phyloP scores from a whole-genome alignment of 164 flowering plant species.

The Tetracentron sinense region DNA sequence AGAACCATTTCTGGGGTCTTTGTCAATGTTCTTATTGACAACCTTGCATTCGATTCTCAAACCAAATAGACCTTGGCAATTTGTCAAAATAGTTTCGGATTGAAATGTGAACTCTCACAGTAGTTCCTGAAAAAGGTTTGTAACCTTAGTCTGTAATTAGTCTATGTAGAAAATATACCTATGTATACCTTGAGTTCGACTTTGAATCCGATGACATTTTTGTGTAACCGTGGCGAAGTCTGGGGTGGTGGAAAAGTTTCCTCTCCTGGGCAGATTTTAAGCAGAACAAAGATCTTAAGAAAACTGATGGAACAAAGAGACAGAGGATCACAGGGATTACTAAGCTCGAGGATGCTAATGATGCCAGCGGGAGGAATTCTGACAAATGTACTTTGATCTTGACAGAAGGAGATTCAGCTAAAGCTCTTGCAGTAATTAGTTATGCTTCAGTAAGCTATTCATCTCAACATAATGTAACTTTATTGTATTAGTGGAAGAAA shows the following conservation, averaged over 20 bases:
- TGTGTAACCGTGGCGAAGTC: slow-evolving; percentile 59
- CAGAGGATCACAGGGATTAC: slow-evolving; percentile 46
- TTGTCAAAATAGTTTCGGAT: slow-evolving; percentile 83
- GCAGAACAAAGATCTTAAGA: slow-evolving; percentile 76
- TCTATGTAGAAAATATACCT: too few species aligned
- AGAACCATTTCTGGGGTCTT: slow-evolving; percentile 93
- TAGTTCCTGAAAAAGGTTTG: slow-evolving; percentile 70
- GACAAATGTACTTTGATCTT: slow-evolving; percentile 83
- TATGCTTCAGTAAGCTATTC: background rate
- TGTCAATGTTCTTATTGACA: slow-evolving; percentile 92
- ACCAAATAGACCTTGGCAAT: slow-evolving; percentile 93
- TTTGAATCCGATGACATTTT: background rate
- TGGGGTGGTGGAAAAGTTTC: slow-evolving; percentile 64
- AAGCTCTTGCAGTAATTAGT: slow-evolving; percentile 83
- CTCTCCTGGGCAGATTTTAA: slow-evolving; percentile 85
- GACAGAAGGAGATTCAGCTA: slow-evolving; percentile 99
- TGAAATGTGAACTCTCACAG: slow-evolving; percentile 69
- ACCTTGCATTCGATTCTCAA: slow-evolving; percentile 98
- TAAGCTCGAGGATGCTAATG: slow-evolving; percentile 89
- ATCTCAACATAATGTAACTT: background rate
- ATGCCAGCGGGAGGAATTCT: slow-evolving; percentile 73
- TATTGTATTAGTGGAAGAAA: background rate
- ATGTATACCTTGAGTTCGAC: too few species aligned
- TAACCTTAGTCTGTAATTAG: background rate
- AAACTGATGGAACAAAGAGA: slow-evolving; percentile 81